A percentile compares a stretch with the other conserved stretches of the same genome.
phyloP scores from a whole-genome alignment of 1,284 basidiomycete genomes.

The Tetrapyrgos nigripes region DNA sequence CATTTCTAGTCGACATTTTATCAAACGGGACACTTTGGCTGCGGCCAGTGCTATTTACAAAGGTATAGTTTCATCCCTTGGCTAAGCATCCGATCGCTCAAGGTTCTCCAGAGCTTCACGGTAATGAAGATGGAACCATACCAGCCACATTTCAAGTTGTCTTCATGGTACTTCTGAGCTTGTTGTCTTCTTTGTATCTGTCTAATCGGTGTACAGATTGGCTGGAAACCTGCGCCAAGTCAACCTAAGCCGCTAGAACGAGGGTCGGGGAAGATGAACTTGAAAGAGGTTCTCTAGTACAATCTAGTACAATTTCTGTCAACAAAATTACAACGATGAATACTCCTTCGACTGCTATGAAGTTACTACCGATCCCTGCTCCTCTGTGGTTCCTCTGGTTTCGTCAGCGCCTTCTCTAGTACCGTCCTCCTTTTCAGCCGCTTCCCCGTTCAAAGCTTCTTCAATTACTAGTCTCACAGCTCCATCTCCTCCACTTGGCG shows the following conservation, averaged over 20 bases:
- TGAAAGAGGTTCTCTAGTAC: conserved; percentile 79
- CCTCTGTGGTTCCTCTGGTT: too few relatives aligned
- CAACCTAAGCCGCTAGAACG: conserved; percentile 88
- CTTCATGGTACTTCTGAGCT: conserved; percentile 73
- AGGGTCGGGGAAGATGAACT: conserved; percentile 81
- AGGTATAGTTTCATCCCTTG: conserved; percentile 52
- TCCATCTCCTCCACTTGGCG: background rate
- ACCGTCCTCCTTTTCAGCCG: background rate
- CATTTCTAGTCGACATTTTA: conserved; percentile 59
- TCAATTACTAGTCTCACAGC: background rate
- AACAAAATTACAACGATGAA: too few relatives aligned
- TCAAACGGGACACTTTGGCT: conserved; percentile 88
- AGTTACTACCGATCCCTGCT: too few relatives aligned
- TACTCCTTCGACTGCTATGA: too few relatives aligned
- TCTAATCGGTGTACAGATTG: conserved; percentile 68
- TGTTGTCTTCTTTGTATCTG: conserved; percentile 5
- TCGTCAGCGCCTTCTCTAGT: too few relatives aligned
- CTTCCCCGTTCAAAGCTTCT: background rate
- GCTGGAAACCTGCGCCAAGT: conserved; percentile 93
- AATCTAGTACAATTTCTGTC: too few relatives aligned
- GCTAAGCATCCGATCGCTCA: too few relatives aligned
- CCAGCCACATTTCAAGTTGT: conserved; percentile 98
- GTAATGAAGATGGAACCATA: conserved; percentile 81
- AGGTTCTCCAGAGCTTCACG: conserved; percentile 84
- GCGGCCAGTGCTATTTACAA: conserved; percentile 95